Percentiles rank a stretch among this genome's conserved stretches.
phyloP scores from a whole-genome alignment of 2,329 filamentous ascomycete species.

The Aspergillus intermedius region DNA sequence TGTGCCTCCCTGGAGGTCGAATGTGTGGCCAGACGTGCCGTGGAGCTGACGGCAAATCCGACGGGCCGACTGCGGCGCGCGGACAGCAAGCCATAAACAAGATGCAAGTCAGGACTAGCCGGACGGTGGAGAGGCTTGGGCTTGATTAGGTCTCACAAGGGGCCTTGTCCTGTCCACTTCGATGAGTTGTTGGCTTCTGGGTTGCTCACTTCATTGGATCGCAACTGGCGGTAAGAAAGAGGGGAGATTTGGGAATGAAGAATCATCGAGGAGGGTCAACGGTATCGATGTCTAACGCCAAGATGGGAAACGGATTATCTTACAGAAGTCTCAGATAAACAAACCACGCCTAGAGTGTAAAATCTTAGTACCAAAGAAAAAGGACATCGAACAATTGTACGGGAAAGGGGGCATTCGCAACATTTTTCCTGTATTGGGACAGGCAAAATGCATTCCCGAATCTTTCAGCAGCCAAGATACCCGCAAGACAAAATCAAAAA shows the following conservation, averaged over 20 bases:
- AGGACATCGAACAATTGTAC: background rate
- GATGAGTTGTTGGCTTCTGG: slow-evolving; percentile 10
- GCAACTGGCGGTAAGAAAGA: slow-evolving; percentile 17
- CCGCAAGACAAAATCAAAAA: slow-evolving; percentile 3
- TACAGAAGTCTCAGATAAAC: background rate
- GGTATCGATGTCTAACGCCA: slow-evolving; percentile 9
- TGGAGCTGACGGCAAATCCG: slow-evolving; percentile 18
- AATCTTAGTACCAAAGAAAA: background rate
- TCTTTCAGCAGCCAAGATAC: background rate
- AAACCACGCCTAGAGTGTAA: background rate
- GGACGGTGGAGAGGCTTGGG: slow-evolving; percentile 8
- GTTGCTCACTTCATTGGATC: slow-evolving; percentile 17
- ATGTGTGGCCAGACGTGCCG: slow-evolving; percentile 8
- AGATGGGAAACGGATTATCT: background rate
- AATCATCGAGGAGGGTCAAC: background rate
- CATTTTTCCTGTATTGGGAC: background rate
- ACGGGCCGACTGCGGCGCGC: slow-evolving; percentile 20
- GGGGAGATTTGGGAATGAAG: background rate
- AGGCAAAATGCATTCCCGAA: background rate
- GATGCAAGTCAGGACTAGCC: slow-evolving; percentile 12
- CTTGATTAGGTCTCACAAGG: slow-evolving; percentile 4
- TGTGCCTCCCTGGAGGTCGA: slow-evolving; percentile 1
- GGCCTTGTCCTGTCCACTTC: slow-evolving; percentile 3
- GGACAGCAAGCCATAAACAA: slow-evolving; percentile 16
- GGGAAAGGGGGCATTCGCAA: background rate